Percentiles rank a stretch among this genome's conserved stretches.
Evolutionary conservation across 164 flowering plant genomes (phyloP).

Genomic region (Vitis cinerea): DNA sequence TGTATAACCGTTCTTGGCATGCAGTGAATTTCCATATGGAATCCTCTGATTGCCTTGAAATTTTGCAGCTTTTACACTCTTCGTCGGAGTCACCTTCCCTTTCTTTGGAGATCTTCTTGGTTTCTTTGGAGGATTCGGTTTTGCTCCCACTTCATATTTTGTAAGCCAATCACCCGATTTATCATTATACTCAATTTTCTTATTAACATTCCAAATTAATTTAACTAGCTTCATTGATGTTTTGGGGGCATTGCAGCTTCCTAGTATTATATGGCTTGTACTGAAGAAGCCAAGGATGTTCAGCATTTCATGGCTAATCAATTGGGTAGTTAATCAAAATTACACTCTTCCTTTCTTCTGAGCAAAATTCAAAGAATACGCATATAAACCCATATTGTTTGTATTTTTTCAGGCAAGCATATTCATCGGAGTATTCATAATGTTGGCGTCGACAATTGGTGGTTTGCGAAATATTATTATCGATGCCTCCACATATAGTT

Average conservation of each 20-base stretch:
- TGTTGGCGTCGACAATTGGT: slow-evolving; percentile 81
- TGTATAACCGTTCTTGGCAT: not conserved
- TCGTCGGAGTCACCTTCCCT: slow-evolving; percentile 82
- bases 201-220: not conserved
- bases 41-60: not conserved
- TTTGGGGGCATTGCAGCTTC: slow-evolving; percentile 50
- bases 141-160: slow-evolving; percentile 86
- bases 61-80: slow-evolving; percentile 67
- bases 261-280: slow-evolving; percentile 72
- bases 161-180: slow-evolving; percentile 38
- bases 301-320: slow-evolving; percentile 67
- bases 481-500: slow-evolving; percentile 72
- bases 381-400: not conserved
- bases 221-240: not conserved
- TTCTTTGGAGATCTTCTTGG: slow-evolving; percentile 96
- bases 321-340: slow-evolving; percentile 57
- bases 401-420: slow-evolving; percentile 53
- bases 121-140: slow-evolving; percentile 95
- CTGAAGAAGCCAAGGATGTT: slow-evolving; percentile 74
- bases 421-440: slow-evolving; percentile 67
- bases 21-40: not conserved
- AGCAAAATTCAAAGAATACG: not conserved
- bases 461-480: slow-evolving; percentile 70
- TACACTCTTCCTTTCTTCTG: not conserved
- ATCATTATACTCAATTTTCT: not conserved